These are phyloP conservation scores for Boletus smithii DNA, from an alignment of 1,284 basidiomycete genomes.

Conservation along the genomic window DNA sequence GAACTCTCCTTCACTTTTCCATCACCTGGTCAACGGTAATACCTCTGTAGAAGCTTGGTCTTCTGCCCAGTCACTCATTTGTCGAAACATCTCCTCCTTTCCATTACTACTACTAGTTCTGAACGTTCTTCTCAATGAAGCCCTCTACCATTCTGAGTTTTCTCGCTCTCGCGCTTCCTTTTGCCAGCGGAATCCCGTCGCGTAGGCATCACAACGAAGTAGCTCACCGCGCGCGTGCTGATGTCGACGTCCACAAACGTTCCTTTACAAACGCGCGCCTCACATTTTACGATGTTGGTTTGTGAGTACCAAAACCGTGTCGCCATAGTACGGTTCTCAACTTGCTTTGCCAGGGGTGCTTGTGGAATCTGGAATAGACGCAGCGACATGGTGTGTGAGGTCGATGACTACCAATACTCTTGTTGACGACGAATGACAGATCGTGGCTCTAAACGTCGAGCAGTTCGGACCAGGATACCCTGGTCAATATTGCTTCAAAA, in stretches of 20 bases:
- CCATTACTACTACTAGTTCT: background rate
- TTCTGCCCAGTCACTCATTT: constrained; percentile 31
- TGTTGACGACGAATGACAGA: constrained; percentile 31
- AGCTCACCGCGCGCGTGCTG: constrained; percentile 40
- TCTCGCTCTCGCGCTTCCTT: constrained; percentile 37
- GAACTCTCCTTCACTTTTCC: background rate
- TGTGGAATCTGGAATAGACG: constrained; percentile 48
- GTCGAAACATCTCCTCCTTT: background rate
- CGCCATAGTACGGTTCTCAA: background rate
- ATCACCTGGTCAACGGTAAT: constrained; percentile 2
- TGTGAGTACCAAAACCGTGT: constrained; percentile 39
- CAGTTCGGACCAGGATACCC: constrained; percentile 58
- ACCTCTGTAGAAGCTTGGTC: constrained; percentile 12
- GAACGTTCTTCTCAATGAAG: constrained; percentile 21
- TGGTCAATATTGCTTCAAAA: constrained; percentile 57
- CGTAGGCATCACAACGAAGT: constrained; percentile 41
- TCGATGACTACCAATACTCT: background rate
- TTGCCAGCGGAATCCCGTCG: constrained; percentile 33
- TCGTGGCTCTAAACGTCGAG: constrained; percentile 45
- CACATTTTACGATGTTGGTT: constrained; percentile 55
- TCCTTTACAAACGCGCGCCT: constrained; percentile 34
- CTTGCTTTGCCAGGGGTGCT: constrained; percentile 41
- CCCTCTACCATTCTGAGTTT: constrained; percentile 23
- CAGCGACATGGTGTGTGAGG: constrained; percentile 48
- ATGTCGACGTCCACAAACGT: constrained; percentile 39